phyloP scores from a whole-genome alignment of 2,329 filamentous ascomycete genomes.

The Penicillium occitanis region DNA sequence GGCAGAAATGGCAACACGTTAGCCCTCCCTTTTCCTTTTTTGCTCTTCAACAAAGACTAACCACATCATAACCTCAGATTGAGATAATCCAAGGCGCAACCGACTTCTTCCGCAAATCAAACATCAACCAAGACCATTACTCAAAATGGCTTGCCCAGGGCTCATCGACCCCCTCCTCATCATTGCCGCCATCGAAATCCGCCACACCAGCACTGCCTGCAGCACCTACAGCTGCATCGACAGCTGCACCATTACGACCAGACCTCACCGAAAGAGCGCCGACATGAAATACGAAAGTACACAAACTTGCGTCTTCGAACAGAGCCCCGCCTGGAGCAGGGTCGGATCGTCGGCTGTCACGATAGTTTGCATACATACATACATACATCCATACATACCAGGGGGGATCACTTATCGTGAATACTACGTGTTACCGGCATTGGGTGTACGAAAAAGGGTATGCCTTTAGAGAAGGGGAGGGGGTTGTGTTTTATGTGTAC shows the following conservation, averaged over 20 bases:
- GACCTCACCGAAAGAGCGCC: background rate
- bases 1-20: constrained; percentile 35
- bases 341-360: background rate
- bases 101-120: constrained; percentile 19
- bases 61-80: background rate
- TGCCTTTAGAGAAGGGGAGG: background rate
- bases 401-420: background rate
- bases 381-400: background rate
- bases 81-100: constrained; percentile 14
- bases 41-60: background rate
- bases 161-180: background rate
- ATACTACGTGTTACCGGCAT: background rate
- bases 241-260: background rate
- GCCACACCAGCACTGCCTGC: background rate
- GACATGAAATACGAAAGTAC: background rate
- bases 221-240: background rate
- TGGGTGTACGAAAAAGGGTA: background rate
- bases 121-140: constrained; percentile 14
- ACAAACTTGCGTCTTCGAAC: background rate
- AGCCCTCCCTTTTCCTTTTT: constrained; percentile 2
- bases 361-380: background rate
- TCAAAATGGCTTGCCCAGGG: constrained; percentile 15
- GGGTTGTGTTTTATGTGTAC: background rate
- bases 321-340: background rate
- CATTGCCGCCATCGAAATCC: background rate